Base-by-base conservation (phyloP, 495 filamentous ascomycete genomes). In the Lasiosphaeris hirsuta region DNA sequence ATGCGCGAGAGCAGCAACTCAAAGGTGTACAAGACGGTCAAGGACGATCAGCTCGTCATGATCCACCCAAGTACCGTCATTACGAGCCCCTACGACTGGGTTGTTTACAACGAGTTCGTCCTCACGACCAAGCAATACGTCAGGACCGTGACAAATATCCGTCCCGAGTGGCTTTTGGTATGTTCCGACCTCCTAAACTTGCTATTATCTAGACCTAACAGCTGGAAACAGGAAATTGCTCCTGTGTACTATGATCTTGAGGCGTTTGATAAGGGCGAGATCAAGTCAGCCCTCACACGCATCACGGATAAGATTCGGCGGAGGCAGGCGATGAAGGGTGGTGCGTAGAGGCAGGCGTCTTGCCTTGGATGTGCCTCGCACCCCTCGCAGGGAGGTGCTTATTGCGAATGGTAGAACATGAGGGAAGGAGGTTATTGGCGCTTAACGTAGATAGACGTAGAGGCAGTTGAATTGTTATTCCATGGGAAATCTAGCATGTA, bases 51-150 rank as follows among this genome's bases (percentile, higher is more conserved):
- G 77, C 87, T 81, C 51, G 94, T 99, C 43, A 81, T 97, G 56
- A 78, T 99, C 40, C 94, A 99, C 73, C 94, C 94, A 7, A 90
- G 89, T 59, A 96, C 91, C 3, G 90, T 92, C 9, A 76, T 99
- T 10, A 81, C 80, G 44, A 84, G 88, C 53, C 92, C 97, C 13
- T 88, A 86, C 58, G 94, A 97, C 63, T 99, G 95, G 95, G 89
- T 99, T 33, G 76, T 99, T 1, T 99, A 99, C 72, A 96, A 99
- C 67, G 94, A 99, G 70, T 99, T 97, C 64, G 95, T 97, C 4
- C 84, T 99, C 54, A 99, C 94, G 0, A 90, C 86, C 8, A 97
- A 97, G 81, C 95, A 97, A 71, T 99, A 95, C 57, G 81, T 89
- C 37, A 69, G 86, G 34, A 89, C 83, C 6, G 82, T 87, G 40